phyloP scores from a whole-genome alignment of 108 stramenopile genomes.

The Chaetoceros tenuissimus region DNA sequence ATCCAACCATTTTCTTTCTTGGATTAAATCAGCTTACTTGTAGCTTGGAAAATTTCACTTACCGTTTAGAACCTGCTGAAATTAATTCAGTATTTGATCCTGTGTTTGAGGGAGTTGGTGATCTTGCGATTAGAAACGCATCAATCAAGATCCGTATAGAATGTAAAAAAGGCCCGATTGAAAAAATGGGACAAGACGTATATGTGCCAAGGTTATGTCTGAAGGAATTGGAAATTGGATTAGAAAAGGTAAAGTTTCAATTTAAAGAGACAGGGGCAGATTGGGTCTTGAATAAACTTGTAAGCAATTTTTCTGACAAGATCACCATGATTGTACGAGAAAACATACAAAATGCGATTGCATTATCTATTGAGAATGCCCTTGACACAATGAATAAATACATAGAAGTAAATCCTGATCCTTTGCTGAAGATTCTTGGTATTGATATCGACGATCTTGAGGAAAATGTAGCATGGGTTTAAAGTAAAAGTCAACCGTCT shows the following conservation, averaged over 20 bases:
- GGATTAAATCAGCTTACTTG: constrained; percentile 73
- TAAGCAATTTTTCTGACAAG: constrained; percentile 58
- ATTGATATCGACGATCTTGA: constrained; percentile 73
- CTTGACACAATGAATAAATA: constrained; percentile 66
- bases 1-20: constrained; percentile 66
- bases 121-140: constrained; percentile 54
- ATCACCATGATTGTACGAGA: constrained; percentile 55
- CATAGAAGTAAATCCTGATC: constrained; percentile 55
- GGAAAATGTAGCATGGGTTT: constrained; percentile 48
- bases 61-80: constrained; percentile 61
- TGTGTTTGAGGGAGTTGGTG: constrained; percentile 68
- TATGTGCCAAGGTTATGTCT: constrained; percentile 52
- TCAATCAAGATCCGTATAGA: constrained; percentile 67
- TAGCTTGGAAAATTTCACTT: constrained; percentile 19
- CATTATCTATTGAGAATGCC: constrained; percentile 37
- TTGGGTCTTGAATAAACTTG: constrained; percentile 69
- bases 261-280: constrained; percentile 62
- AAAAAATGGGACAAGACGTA: constrained; percentile 16
- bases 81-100: constrained; percentile 68
- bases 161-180: constrained; percentile 46
- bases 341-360: constrained; percentile 67
- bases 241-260: constrained; percentile 54
- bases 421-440: constrained; percentile 57
- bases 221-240: constrained; percentile 39
- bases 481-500: background rate